These are phyloP conservation scores for Astrephomene gubernaculifera DNA, from an alignment of 139 green algal species.

Conservation along the genomic window DNA sequence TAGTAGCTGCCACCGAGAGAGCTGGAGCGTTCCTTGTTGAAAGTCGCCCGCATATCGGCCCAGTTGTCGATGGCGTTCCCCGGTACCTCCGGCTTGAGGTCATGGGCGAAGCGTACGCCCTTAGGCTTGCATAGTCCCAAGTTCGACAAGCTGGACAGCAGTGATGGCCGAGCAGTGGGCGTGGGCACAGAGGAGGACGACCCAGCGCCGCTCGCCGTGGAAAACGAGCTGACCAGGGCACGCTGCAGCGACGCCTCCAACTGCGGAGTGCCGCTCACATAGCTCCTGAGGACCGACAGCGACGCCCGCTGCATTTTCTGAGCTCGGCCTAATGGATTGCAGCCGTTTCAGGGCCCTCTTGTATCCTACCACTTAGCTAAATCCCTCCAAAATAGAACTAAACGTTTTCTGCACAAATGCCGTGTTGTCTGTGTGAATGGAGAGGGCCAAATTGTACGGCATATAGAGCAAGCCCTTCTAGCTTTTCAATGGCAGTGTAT, in stretches of 20 bases:
- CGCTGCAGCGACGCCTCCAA: conserved; percentile 26
- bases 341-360: too few relatives aligned
- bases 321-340: too few relatives aligned
- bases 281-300: conserved; percentile 16
- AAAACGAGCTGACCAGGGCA: background rate
- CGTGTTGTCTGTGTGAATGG: too few relatives aligned
- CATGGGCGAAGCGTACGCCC: conserved; percentile 9
- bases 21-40: conserved; percentile 25
- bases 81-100: conserved; percentile 35
- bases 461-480: too few relatives aligned
- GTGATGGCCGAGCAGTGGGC: background rate
- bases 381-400: too few relatives aligned
- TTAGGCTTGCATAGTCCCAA: background rate
- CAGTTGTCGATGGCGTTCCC: conserved; percentile 43
- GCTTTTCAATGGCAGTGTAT: too few relatives aligned
- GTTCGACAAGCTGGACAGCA: background rate
- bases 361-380: too few relatives aligned
- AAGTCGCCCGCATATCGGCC: background rate
- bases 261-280: background rate
- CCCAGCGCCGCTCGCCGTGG: background rate
- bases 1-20: conserved; percentile 37
- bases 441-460: too few relatives aligned
- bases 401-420: too few relatives aligned
- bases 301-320: conserved; percentile 30
- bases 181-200: background rate